Conservation (phyloP, 805 yeast species). For the Metschnikowia amazonensis region DNA sequence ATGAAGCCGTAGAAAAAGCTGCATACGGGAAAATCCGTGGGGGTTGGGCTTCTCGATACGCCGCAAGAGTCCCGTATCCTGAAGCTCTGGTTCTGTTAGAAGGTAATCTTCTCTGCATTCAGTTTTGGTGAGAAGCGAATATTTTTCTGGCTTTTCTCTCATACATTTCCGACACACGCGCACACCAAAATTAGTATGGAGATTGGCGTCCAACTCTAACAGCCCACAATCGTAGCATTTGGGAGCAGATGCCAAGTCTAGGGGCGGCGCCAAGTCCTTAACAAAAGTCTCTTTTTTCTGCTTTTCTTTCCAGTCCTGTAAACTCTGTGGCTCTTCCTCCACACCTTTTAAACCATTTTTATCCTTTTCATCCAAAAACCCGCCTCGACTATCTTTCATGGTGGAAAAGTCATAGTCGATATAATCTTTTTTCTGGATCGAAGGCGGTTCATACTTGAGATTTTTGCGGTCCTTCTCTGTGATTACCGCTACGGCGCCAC, state of each 20-base stretch:
- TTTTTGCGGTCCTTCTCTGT: conserved; percentile 14
- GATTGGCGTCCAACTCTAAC: conserved; percentile 72
- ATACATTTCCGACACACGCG: conserved; percentile 81
- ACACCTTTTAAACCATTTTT: conserved; percentile 13
- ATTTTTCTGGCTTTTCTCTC: conserved; percentile 75
- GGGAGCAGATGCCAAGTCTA: conserved; percentile 69
- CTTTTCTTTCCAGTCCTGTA: conserved; percentile 48
- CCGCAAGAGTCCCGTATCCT: conserved; percentile 63
- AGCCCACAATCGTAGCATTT: conserved; percentile 81
- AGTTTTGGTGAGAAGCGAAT: conserved; percentile 87
- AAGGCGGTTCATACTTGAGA: conserved; percentile 23
- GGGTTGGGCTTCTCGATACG: conserved; percentile 92
- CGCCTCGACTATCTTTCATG: conserved; percentile 87
- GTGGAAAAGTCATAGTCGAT: conserved; percentile 85
- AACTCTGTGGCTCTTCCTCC: conserved; percentile 42
- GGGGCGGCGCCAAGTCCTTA: conserved; percentile 65
- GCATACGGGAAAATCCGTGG: conserved; percentile 91
- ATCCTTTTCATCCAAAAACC: conserved; percentile 50
- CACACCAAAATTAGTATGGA: conserved; percentile 62
- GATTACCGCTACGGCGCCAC: conserved; percentile 12
- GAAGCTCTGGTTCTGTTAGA: conserved; percentile 87
- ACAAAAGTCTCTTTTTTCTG: conserved; percentile 38
- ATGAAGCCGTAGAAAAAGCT: conserved; percentile 81
- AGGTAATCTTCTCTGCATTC: conserved; percentile 92
- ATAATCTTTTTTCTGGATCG: conserved; percentile 58